These are phyloP conservation scores for Crucibulum laeve DNA, from an alignment of 768 basidiomycete species.

Conservation along the genomic window DNA sequence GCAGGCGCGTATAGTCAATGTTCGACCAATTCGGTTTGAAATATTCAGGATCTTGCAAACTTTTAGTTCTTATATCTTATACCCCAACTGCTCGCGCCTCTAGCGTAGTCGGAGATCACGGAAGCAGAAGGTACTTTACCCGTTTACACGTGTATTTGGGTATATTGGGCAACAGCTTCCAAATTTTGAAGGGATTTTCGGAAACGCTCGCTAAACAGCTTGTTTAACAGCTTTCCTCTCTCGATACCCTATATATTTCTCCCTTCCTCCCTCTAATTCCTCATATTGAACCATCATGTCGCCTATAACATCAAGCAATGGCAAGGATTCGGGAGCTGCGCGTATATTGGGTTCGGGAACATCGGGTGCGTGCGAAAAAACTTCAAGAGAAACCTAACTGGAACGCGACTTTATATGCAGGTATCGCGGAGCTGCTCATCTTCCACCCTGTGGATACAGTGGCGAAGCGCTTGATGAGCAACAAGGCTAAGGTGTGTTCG, in stretches of 20 bases:
- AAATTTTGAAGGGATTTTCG: conserved; percentile 1
- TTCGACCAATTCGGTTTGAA: too few relatives aligned
- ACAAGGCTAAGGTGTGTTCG: conserved; percentile 71
- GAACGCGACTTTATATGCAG: conserved; percentile 31
- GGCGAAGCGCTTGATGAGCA: conserved; percentile 98
- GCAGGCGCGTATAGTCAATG: too few relatives aligned
- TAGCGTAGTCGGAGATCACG: too few relatives aligned
- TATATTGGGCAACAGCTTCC: conserved; percentile 7
- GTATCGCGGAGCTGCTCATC: conserved; percentile 90
- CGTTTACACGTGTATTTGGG: too few relatives aligned
- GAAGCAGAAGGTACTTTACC: too few relatives aligned
- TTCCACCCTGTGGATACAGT: conserved; percentile 98
- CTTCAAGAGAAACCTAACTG: neutral
- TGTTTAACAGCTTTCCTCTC: conserved; percentile 10
- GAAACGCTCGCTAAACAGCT: conserved; percentile 2
- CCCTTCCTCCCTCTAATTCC: conserved; percentile 4
- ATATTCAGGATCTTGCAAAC: too few relatives aligned
- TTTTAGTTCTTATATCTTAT: too few relatives aligned
- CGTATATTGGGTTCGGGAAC: conserved; percentile 89
- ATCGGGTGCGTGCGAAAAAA: conserved; percentile 58
- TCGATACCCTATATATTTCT: conserved; percentile 2
- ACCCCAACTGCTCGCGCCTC: too few relatives aligned
- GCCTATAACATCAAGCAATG: conserved; percentile 41
- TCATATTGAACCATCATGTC: conserved; percentile 27
- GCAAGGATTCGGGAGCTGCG: conserved; percentile 87